Base-by-base conservation (phyloP, 2,329 filamentous ascomycete species). In the Pseudogymnoascus sp. region DNA sequence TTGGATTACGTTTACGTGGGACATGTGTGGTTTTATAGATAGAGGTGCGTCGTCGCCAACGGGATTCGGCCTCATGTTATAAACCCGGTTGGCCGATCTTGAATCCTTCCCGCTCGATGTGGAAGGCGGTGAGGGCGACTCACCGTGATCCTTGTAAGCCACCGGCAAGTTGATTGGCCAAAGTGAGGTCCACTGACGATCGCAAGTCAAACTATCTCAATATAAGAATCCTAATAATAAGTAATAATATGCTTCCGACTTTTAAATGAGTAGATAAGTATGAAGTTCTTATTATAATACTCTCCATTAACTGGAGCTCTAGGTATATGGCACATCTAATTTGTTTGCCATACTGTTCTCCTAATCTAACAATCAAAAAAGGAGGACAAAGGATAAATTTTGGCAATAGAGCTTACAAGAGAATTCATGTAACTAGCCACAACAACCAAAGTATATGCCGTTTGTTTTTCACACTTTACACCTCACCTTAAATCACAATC, bases 21-120 rank as follows among this genome's bases (percentile, higher is more conserved):
- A 54, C 1, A 12, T 33, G 43, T 12, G 30, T 30, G 5, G 4
- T 25, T 54, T 54, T 54, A 54, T 54, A 54, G 43, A 33, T n/a
- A 7, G 28, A 54, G n/a, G 20, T 30, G 16, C 1, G 43, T 54
- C 16, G 47, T 54, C 3, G 9, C 2, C 2, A 33, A 18, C 47
- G 47, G 47, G 12, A 20, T 54, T 47, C 47, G 47, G 47, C 16
- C 47, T 54, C 16, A 14, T 12, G 47, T 20, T 20, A 20, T 54
- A 54, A 54, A 33, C 47, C 47, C 47, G 47, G 47, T 33, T 54
- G 47, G 47, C 47, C 47, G 47, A 54, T 33, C n/a, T 18, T 2
- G 47, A 33, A 54, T 54, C 28, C n/a, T 54, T 54, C 2, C 28
- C 28, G 47, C 47, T 54, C 4, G 28, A 33, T 54, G 12, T 54